A percentile compares a stretch with the other conserved stretches of the same genome.
These are phyloP conservation scores for Malus fusca DNA, from an alignment of 306 rosid genomes.

Conservation along the genomic window DNA sequence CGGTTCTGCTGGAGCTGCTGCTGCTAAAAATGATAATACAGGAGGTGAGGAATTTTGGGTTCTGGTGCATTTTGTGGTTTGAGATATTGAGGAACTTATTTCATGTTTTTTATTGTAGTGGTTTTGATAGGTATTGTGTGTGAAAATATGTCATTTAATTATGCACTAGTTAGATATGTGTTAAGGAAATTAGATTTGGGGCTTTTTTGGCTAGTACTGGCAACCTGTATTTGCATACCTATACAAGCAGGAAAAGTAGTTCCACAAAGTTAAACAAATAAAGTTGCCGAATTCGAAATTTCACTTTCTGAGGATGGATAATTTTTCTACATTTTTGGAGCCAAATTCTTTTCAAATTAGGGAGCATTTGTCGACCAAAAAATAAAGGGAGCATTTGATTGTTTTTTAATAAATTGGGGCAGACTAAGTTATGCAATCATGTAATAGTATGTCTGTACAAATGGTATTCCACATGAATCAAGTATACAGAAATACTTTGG, in stretches of 20 bases:
- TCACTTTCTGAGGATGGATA: not conserved
- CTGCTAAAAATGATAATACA: conserved; percentile 50
- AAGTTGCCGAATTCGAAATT: not conserved
- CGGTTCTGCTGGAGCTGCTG: conserved; percentile 16
- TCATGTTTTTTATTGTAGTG: not conserved
- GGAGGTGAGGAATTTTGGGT: conserved; percentile 39
- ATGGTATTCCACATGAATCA: not conserved
- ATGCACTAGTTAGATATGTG: not conserved
- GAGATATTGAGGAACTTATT: conserved; percentile 10
- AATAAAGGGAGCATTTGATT: not conserved
- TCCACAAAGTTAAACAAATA: not conserved
- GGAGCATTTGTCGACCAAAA: not conserved
- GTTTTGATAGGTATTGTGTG: not conserved
- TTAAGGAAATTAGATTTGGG: not conserved
- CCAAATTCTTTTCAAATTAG: not conserved
- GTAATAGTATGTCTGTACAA: not conserved
- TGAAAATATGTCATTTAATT: not conserved
- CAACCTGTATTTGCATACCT: not conserved
- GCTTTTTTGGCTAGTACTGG: not conserved
- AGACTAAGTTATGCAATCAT: not conserved
- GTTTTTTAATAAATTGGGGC: not conserved
- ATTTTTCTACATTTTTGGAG: not conserved
- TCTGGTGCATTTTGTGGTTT: not conserved
- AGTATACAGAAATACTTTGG: not conserved
- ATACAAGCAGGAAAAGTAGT: not conserved